Evolutionary conservation across 2,329 filamentous ascomycete species (phyloP).

Genomic region (Paraphoma chrysanthemicola): DNA sequence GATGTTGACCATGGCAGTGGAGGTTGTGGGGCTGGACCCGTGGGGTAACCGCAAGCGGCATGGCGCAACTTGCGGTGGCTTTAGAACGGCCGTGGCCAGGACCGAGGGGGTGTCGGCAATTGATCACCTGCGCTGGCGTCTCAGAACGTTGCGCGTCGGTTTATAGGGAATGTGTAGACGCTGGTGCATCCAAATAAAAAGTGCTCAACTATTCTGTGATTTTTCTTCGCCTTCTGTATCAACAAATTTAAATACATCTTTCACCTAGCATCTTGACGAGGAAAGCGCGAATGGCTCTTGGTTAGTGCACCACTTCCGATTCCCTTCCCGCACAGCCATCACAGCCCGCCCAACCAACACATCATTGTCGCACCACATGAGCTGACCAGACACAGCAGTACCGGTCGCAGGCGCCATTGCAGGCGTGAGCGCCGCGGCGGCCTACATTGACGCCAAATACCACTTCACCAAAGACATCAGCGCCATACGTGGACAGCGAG

Average conservation of each 20-base stretch:
- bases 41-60: slow-evolving; percentile 13
- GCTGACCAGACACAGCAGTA: slow-evolving; percentile 24
- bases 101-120: slow-evolving; percentile 36
- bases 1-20: slow-evolving; percentile 12
- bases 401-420: slow-evolving; percentile 45
- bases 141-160: slow-evolving; percentile 11
- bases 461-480: slow-evolving; percentile 69
- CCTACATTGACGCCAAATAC: slow-evolving; percentile 74
- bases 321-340: background rate
- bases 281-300: slow-evolving; percentile 8
- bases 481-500: slow-evolving; percentile 53
- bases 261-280: background rate
- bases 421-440: slow-evolving; percentile 52
- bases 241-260: background rate
- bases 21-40: slow-evolving; percentile 23
- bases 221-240: background rate
- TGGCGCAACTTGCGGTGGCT: slow-evolving; percentile 7
- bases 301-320: slow-evolving; percentile 1
- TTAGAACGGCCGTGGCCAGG: background rate
- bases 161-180: slow-evolving; percentile 11
- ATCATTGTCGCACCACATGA: background rate
- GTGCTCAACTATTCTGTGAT: background rate
- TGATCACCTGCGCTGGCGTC: slow-evolving; percentile 31
- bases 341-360: background rate
- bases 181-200: background rate